Base-by-base conservation (phyloP, 208 protist species). In the Crithidia expoeki region DNA sequence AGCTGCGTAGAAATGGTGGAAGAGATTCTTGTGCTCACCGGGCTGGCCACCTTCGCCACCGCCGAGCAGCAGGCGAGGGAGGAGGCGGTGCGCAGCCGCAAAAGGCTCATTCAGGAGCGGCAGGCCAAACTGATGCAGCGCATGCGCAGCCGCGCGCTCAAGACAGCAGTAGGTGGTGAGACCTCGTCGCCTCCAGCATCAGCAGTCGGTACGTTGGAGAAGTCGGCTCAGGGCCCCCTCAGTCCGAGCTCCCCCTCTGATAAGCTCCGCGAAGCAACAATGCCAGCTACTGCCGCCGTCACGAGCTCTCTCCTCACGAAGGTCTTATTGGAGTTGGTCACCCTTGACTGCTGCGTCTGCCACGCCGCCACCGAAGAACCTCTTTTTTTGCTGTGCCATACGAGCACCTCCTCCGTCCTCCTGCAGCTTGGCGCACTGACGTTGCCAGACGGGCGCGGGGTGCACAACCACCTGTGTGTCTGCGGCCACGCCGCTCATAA, bases 401-500 rank as follows among this genome's bases (percentile, higher is more conserved):
- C 58, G n/a, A 72, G 81, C 55, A 80, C 77, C 25, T 89, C 85
- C 5, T 79, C 76, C 34, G 69, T 75, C 14, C 76, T 94, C 30
- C 60, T 47, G 30, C 68, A 74, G 27, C 57, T 85, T 28, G 63
- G 57, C n/a, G 38, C 64, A 0, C 64, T 56, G 23, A 7, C 38
- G 25, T 60, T 87, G 28, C 74, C 73, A 4, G 66, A 81, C 47
- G 58, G 38, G 1, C 70, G 74, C 33, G 63, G 53, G 38, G 25
- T 88, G n/a, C 79, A 89, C 72, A 72, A 62, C 42, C 80, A 91
- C 79, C 62, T 91, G 30, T 51, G 75, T 60, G 49, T 84, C 28
- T 94, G 88, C 53, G 88, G 88, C 38, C 88, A 94, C 69, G 83
- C 76, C 12, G 85, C 83, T 11, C 88, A 94, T 68, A 84, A 75